Evolutionary conservation across 1,284 basidiomycete species (phyloP), one percentile per base, ranked within the genome.

Genomic region (Inonotus hispidus): DNA sequence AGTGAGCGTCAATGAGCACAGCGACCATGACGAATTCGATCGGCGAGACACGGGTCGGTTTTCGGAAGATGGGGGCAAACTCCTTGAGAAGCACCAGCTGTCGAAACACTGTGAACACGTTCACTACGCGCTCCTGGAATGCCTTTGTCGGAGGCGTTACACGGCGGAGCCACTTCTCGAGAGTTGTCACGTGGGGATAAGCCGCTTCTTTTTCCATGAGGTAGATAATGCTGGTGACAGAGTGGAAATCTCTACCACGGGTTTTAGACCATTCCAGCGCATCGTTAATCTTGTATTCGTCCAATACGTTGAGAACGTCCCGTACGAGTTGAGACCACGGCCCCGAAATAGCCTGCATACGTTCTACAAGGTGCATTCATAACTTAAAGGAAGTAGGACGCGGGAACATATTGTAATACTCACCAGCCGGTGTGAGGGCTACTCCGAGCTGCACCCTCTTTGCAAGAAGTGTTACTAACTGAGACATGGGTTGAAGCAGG

Each of bases 21-120:
- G 19, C 87, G 39, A 87, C 82, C 71, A 87, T 90, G 27, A 88
- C 80, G 68, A 90, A 90, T 70, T 90, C 88, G 10, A 84, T 81
- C 1, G 88, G 88, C 0, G 88, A 83, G 32, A 90, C 79, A 59
- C 79, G 77, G 56, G 74, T 71, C 21, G 87, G 79, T 23, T 76
- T 73, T 25, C 66, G 73, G 66, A 89, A 85, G 0, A 72, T 79
- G 21, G 66, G 58, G 43, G 78, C 79, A 29, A 79, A 70, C 4
- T 63, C 60, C 0, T 66, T 39, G 14, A 75, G 68, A 21, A 66
- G 66, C 1, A 84, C 84, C 53, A 90, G 77, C 27, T 77, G 72
- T 72, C 78, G 79, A 57, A 88, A 81, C 43, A 76, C 76, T n/a
- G 71, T 69, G 49, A 90, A 71, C 14, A 79, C 78, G 8, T 76